These are phyloP conservation scores for Mentha longifolia DNA, from an alignment of 257 asterid genomes.

Conservation along the genomic window DNA sequence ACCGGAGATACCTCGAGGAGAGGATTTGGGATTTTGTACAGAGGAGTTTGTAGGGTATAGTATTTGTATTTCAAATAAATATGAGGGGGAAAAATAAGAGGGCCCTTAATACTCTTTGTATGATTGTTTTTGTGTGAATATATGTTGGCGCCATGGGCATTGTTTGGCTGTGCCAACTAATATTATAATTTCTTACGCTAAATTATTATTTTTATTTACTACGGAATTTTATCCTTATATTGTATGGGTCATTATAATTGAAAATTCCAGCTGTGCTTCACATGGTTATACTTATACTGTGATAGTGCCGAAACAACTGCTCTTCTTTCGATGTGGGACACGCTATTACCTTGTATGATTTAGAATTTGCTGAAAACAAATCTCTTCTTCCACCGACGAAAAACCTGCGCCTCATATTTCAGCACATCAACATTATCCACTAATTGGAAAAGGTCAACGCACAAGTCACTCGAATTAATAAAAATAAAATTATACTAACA, in stretches of 20 bases:
- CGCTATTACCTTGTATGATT: not conserved
- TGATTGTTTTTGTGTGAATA: no score
- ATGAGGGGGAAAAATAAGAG: not conserved
- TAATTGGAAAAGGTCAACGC: not conserved
- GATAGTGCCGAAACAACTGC: no score
- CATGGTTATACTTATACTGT: no score
- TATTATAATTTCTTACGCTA: not conserved
- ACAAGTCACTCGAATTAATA: not conserved
- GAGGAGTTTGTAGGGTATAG: constrained; percentile 56
- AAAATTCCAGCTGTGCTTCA: not conserved
- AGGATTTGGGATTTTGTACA: constrained; percentile 88
- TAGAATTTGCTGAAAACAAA: no score
- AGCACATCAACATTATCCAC: not conserved
- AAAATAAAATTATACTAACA: not conserved
- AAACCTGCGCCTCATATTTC: no score
- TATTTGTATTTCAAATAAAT: not conserved
- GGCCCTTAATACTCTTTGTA: not conserved
- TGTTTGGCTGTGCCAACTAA: not conserved
- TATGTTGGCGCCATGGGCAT: not conserved
- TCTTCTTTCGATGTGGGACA: not conserved
- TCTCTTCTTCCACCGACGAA: no score
- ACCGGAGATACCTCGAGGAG: constrained; percentile 83
- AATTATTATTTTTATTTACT: no score
- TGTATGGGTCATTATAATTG: no score
- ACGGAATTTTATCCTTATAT: no score